phyloP scores from a whole-genome alignment of 345 rosid species.

The Zanthoxylum bungeanum region DNA sequence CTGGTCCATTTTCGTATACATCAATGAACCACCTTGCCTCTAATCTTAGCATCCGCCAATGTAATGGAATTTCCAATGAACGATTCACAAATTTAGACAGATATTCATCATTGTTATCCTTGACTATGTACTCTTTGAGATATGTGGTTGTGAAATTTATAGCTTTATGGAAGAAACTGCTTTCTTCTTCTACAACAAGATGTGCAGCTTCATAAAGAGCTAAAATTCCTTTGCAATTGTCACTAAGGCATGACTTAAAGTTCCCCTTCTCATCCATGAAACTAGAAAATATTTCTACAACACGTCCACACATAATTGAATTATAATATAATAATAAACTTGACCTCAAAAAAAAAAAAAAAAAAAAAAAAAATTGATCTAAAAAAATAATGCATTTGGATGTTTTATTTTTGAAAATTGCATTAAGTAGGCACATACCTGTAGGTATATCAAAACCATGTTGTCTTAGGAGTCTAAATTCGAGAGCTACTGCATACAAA shows the following conservation, averaged over 20 bases:
- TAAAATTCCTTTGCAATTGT: slow-evolving; percentile 6
- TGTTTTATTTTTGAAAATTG: neutral
- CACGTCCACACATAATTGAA: neutral
- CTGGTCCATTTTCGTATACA: neutral
- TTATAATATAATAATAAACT: neutral
- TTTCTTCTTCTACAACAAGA: slow-evolving; percentile 14
- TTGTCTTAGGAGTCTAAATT: slow-evolving; percentile 33
- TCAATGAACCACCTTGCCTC: slow-evolving; percentile 51
- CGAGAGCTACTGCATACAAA: slow-evolving; percentile 29
- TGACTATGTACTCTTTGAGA: too few species aligned
- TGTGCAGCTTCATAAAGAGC: slow-evolving; percentile 23
- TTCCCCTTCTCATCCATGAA: neutral
- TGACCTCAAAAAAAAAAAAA: neutral
- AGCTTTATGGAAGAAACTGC: too few species aligned
- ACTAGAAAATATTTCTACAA: neutral
- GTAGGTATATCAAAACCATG: slow-evolving; percentile 22
- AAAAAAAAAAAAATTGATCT: neutral
- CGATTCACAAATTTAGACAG: too few species aligned
- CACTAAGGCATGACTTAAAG: neutral
- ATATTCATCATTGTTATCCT: too few species aligned
- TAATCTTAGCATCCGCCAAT: too few species aligned
- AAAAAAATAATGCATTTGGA: neutral
- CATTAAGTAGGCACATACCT: slow-evolving; percentile 23
- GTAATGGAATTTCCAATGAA: too few species aligned
- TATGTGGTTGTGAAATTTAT: too few species aligned